These are phyloP conservation scores for Epichloe brachyelytri DNA, from an alignment of 2,329 filamentous ascomycete species.

Conservation along the genomic window DNA sequence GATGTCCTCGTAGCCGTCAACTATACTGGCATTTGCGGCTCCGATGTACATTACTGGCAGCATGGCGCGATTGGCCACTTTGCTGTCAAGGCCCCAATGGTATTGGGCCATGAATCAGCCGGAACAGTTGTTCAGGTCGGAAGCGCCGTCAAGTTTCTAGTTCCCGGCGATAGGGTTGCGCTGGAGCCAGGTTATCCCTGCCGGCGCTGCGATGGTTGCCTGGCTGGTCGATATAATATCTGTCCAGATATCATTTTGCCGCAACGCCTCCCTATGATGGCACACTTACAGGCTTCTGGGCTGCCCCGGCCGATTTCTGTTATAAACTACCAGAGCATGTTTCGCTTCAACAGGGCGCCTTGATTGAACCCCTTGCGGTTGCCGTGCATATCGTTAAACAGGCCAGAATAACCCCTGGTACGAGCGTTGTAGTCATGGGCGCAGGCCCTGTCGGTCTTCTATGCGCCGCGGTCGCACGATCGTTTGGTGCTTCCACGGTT, in stretches of 20 bases:
- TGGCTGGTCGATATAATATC: slow-evolving; percentile 48
- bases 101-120: slow-evolving; percentile 52
- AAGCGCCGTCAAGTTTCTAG: slow-evolving; percentile 31
- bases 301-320: slow-evolving; percentile 47
- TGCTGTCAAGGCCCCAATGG: slow-evolving; percentile 48
- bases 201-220: slow-evolving; percentile 44
- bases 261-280: slow-evolving; percentile 25
- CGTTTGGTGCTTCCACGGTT: slow-evolving; percentile 70
- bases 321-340: slow-evolving; percentile 45
- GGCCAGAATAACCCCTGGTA: slow-evolving; percentile 17
- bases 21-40: slow-evolving; percentile 52
- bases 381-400: slow-evolving; percentile 75
- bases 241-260: slow-evolving; percentile 45
- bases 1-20: slow-evolving; percentile 50
- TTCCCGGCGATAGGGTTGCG: slow-evolving; percentile 47
- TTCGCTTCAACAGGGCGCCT: slow-evolving; percentile 44
- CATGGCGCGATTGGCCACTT: slow-evolving; percentile 49
- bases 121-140: slow-evolving; percentile 46
- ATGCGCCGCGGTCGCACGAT: slow-evolving; percentile 71
- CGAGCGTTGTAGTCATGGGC: too few relatives aligned
- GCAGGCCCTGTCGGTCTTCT: slow-evolving; percentile 51
- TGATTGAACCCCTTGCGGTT: slow-evolving; percentile 72
- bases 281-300: slow-evolving; percentile 47
- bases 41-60: slow-evolving; percentile 59
- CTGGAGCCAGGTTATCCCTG: slow-evolving; percentile 56